These are phyloP conservation scores for Mucor lusitanicus DNA, from an alignment of 371 early-diverging fungal species.

Conservation along the genomic window DNA sequence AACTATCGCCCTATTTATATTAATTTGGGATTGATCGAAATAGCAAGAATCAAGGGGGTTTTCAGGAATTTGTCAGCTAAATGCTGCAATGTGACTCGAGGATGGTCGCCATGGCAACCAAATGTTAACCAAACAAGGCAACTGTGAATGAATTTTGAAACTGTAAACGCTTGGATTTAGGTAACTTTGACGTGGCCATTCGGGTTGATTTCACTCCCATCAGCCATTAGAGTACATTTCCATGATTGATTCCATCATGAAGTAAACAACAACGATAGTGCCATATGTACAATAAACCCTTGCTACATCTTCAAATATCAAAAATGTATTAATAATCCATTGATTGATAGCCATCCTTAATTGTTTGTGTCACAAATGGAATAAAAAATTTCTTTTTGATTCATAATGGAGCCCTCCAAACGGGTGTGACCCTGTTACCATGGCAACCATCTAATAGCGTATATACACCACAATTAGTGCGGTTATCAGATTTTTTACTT, in stretches of 20 bases:
- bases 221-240: neutral
- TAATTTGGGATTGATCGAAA: neutral
- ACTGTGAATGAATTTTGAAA: neutral
- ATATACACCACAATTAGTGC: neutral
- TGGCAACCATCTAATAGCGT: neutral
- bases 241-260: neutral
- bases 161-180: neutral
- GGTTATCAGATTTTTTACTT: neutral
- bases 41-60: neutral
- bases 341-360: neutral
- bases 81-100: neutral
- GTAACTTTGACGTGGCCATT: constrained; percentile 5
- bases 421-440: constrained; percentile 4
- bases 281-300: neutral
- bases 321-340: neutral
- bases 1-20: constrained; percentile 6
- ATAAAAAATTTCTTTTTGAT: neutral
- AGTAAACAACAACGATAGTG: neutral
- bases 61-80: neutral
- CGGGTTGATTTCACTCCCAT: neutral
- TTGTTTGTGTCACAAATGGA: neutral
- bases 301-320: neutral
- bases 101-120: constrained; percentile 18
- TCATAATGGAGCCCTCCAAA: neutral
- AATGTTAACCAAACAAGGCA: neutral